Base-by-base conservation (phyloP, 179 eudicot species). In the Carnegiea gigantea region DNA sequence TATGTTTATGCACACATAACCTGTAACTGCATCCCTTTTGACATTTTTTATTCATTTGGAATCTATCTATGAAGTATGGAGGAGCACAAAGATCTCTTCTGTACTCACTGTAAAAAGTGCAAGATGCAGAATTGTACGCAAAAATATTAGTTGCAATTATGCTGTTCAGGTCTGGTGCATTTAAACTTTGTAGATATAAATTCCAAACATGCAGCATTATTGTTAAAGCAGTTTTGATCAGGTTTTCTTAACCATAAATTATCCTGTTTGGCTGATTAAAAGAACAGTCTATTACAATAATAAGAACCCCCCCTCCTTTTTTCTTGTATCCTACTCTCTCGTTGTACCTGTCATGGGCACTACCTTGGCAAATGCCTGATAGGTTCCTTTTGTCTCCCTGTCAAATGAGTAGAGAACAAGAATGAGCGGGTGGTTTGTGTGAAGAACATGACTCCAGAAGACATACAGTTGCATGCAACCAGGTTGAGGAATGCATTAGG, bases 351-450 rank as follows among this genome's bases (percentile, higher is more conserved):
- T 68, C 30, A 40, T 11, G 72, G 20, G 72, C 72, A 67, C 20
- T 11, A 70, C 5, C 3, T 70, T 70, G 13, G 11, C 36, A n/a
- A 68, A 17, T 76, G 60, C 18, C 30, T 67, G 15, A 62, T 24
- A 5, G 26, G 11, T 12, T 28, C 72, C 17, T 67, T 67, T 28
- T 28, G 44, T 17, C 15, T 70, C 10, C 44, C n/a, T 70, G n/a
- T 15, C 36, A 7, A 28, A 38, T 30, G 17, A 23, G n/a, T 28
- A 84, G 86, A 80, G 23, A 84, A 84, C 81, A 84, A 80, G 76
- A 84, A 80, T 64, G 86, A 84, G 67, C 83, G 86, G 18, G 86
- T 84, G 60, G 75, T 84, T 38, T 84, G 84, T 14, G 86, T 84
- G 79, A 84, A 84, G 84, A 84, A 84, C 43, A 48, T 84, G 83